A percentile compares a stretch with the other conserved stretches of the same genome.
Conservation (phyloP, 805 yeast genomes). For the Metschnikowia shivogae region DNA sequence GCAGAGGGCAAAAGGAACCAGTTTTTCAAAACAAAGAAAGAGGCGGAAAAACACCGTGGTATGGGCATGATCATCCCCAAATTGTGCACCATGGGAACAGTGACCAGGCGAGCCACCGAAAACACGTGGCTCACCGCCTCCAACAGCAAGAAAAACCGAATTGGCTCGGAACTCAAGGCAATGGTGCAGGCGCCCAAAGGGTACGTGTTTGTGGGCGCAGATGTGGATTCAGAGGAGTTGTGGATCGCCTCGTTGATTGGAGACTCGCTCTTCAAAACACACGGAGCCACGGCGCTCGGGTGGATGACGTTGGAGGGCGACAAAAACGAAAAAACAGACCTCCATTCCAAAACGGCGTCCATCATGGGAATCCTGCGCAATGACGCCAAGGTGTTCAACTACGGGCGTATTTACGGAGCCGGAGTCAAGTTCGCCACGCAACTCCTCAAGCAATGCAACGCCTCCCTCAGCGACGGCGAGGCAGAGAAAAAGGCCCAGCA, state of each 20-base stretch:
- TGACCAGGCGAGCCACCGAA: slow-evolving; percentile 94
- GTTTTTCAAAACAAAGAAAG: slow-evolving; percentile 26
- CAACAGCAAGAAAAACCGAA: slow-evolving; percentile 77
- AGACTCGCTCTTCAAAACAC: slow-evolving; percentile 81
- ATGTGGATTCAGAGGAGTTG: slow-evolving; percentile 95
- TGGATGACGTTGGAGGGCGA: slow-evolving; percentile 99
- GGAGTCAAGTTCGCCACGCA: slow-evolving; percentile 87
- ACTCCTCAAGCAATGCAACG: slow-evolving; percentile 79
- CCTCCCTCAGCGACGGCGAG: slow-evolving; percentile 58
- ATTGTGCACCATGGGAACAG: slow-evolving; percentile 90
- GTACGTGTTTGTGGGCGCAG: slow-evolving; percentile 93
- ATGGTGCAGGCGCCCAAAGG: slow-evolving; percentile 84
- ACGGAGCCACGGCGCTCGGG: slow-evolving; percentile 95
- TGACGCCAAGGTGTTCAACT: slow-evolving; percentile 93
- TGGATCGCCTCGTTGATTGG: slow-evolving; percentile 98
- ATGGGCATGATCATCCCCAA: slow-evolving; percentile 81
- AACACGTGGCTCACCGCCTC: slow-evolving; percentile 98
- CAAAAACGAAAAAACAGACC: slow-evolving; percentile 84
- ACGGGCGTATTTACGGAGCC: slow-evolving; percentile 97
- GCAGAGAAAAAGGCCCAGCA: slow-evolving; percentile 62
- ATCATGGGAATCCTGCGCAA: slow-evolving; percentile 85
- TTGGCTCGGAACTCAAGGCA: slow-evolving; percentile 92
- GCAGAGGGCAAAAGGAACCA: slow-evolving; percentile 17
- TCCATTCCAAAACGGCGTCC: slow-evolving; percentile 89
- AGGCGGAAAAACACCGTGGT: slow-evolving; percentile 21